Evolutionary conservation across 441 rosid species (phyloP).

Genomic region (Daphne laureola): DNA sequence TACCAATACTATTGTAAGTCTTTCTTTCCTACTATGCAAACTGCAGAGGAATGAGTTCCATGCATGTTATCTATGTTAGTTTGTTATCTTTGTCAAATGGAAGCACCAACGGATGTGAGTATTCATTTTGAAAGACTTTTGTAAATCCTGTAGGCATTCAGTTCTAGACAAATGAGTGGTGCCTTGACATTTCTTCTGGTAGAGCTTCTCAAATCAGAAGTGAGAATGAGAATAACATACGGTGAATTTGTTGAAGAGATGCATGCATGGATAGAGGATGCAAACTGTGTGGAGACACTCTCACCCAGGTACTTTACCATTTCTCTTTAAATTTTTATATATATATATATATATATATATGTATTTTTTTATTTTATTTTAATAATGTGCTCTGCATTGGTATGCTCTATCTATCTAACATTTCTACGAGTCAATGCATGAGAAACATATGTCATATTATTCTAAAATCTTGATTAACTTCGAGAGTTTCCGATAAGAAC

Average conservation of each 20-base stretch:
- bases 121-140: not conserved
- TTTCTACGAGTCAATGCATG: no score
- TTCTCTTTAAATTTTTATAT: no score
- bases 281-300: constrained; percentile 10
- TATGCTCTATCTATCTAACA: not conserved
- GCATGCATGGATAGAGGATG: constrained; percentile 16
- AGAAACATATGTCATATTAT: no score
- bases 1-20: constrained; percentile 30
- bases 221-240: constrained; percentile 19
- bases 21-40: no score
- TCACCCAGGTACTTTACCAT: constrained; percentile 28
- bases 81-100: not conserved
- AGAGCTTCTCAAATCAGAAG: constrained; percentile 6
- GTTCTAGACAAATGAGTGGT: constrained; percentile 28
- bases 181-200: constrained; percentile 33
- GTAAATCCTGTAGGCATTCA: constrained; percentile 26
- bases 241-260: constrained; percentile 25
- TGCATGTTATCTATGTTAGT: no score
- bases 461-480: no score
- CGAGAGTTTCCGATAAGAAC: no score
- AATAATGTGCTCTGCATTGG: no score
- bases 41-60: no score
- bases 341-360: no score
- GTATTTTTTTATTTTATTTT: not conserved
- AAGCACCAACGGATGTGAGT: not conserved